Conservation (phyloP, 1,139 yeast genomes). For the Pichia sp. region DNA sequence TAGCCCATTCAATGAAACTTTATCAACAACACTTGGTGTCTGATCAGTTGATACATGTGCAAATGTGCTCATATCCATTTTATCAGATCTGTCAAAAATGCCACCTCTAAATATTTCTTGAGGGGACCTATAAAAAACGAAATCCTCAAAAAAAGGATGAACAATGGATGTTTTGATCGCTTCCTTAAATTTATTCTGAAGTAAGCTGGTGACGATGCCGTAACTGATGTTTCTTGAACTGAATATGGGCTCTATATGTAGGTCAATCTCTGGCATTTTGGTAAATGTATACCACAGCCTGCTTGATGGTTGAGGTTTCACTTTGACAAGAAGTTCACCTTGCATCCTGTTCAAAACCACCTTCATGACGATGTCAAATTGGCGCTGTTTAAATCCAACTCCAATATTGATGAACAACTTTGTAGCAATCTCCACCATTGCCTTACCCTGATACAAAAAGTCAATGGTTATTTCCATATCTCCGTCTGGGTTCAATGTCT, state of each 20-base stretch:
- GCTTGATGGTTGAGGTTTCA: slow-evolving; percentile 88
- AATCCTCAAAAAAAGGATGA: slow-evolving; percentile 82
- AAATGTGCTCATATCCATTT: background rate
- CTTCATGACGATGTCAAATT: slow-evolving; percentile 69
- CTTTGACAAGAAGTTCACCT: slow-evolving; percentile 62
- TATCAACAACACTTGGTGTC: background rate
- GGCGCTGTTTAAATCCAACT: slow-evolving; percentile 66
- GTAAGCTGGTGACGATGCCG: slow-evolving; percentile 68
- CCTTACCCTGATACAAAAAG: slow-evolving; percentile 63
- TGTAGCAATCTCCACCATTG: slow-evolving; percentile 72
- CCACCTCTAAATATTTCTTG: slow-evolving; percentile 81
- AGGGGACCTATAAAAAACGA: slow-evolving; percentile 60
- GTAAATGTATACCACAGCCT: slow-evolving; percentile 89
- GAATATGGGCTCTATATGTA: slow-evolving; percentile 81
- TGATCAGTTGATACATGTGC: background rate
- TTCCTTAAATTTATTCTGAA: slow-evolving; percentile 72
- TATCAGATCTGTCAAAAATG: slow-evolving; percentile 57
- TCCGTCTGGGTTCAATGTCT: slow-evolving; percentile 77
- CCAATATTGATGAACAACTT: slow-evolving; percentile 71
- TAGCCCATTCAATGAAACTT: too few relatives aligned
- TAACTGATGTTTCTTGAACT: slow-evolving; percentile 77
- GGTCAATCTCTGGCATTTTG: slow-evolving; percentile 64
- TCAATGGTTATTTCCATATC: slow-evolving; percentile 55
- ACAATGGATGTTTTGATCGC: slow-evolving; percentile 76
- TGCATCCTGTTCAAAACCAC: slow-evolving; percentile 60